Percentiles rank a stretch among this genome's conserved stretches.
Conservation (phyloP, 2,329 filamentous ascomycete genomes). For the Colletotrichum zoysiae region DNA sequence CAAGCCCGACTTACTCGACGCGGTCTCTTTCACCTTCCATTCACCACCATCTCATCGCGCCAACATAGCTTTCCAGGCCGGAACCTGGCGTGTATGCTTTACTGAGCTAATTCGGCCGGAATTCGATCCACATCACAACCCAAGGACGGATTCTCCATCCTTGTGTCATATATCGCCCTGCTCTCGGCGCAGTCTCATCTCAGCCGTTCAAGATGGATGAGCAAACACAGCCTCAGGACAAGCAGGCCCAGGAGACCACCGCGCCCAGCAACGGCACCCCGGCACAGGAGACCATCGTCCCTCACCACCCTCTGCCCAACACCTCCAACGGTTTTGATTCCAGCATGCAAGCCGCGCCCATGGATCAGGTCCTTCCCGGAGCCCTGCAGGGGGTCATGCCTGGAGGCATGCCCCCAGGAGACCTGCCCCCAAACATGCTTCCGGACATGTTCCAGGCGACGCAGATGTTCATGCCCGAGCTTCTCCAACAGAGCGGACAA, state of each 20-base stretch:
- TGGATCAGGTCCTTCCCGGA: conserved; percentile 42
- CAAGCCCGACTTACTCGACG: conserved; percentile 1
- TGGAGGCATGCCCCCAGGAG: conserved; percentile 31
- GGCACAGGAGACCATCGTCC: conserved; percentile 19
- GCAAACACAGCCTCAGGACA: conserved; percentile 34
- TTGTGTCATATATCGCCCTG: not conserved
- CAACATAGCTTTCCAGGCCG: conserved; percentile 10
- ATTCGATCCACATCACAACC: not conserved
- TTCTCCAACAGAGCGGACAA: conserved; percentile 26
- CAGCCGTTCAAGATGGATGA: conserved; percentile 28
- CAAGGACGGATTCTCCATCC: not conserved
- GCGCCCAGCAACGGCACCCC: conserved; percentile 17
- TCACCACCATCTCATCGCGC: conserved; percentile 9
- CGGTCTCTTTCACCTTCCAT: conserved; percentile 28
- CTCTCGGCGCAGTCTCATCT: not conserved
- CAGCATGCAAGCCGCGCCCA: conserved; percentile 36
- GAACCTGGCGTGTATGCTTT: conserved; percentile 18
- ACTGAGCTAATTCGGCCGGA: conserved; percentile 10
- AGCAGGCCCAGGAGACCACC: conserved; percentile 17
- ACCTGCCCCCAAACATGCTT: conserved; percentile 33
- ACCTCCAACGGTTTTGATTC: conserved; percentile 30
- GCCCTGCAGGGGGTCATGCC: conserved; percentile 42
- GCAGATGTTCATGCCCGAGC: conserved; percentile 42
- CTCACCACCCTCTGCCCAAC: conserved; percentile 29
- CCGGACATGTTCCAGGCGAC: conserved; percentile 40